Base-by-base conservation (phyloP, 371 early-diverging fungal genomes). In the Syncephalastrum monosporum region DNA sequence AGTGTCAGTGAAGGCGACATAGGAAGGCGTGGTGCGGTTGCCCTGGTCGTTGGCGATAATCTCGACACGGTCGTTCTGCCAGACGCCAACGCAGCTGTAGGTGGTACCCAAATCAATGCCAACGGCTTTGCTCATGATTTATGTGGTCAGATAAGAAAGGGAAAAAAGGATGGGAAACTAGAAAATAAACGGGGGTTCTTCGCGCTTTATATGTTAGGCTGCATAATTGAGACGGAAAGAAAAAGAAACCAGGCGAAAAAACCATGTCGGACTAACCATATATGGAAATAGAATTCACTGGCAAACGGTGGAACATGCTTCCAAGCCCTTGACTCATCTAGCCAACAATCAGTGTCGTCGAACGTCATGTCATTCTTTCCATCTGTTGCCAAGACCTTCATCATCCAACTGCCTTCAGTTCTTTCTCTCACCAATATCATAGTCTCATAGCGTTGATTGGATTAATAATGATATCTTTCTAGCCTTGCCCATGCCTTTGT, bases 21-120 rank as follows among this genome's bases (percentile, higher is more conserved):
- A 90, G 19, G 98, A 98, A n/a, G 99, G 99, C 13, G 98, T 98
- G 44, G 97, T 99, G 67, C 97, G 90, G 60, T 90, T 90, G 67
- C 98, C 98, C 72, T 95, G 93, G 51, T 91, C 83, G 83, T 98
- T 97, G 79, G 93, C 94, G 69, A 99, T 92, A 64, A 84, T 84
- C 65, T 84, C 85, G 50, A 82, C 82, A 60, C 74, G 68, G 27
- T 74, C 74, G 43, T 68, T 65, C 53, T 74, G 68, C 74, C 88
- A 81, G 27, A 90, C 82, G 68, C 86, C 85, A 61, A 87, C 87
- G 71, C 89, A 91, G 24, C 89, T 87, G 84, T 94, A 94, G 55
- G 69, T 71, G 23, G 69, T 71, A 50, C 70, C 70, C 63, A 69
- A 59, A 72, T 83, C 84, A 63, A 83, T 83, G 68, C 84, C 82